phyloP scores from a whole-genome alignment of 352 stramenopile genomes.

The Elongisporangium senticosum region DNA sequence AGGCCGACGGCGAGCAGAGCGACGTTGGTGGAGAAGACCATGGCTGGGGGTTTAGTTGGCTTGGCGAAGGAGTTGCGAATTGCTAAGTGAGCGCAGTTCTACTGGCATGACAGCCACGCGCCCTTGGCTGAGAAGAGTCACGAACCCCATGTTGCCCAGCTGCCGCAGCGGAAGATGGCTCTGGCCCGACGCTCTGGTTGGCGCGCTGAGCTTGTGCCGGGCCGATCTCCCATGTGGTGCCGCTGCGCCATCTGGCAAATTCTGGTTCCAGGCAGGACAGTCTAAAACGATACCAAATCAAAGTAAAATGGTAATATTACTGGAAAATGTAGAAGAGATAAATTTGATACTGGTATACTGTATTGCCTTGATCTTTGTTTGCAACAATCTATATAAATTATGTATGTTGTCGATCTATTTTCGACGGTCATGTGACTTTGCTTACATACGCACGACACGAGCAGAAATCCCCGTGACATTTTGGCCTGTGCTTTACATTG shows the following conservation, averaged over 20 bases:
- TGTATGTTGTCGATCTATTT: too few relatives aligned
- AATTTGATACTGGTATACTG: too few relatives aligned
- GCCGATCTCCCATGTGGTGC: background rate
- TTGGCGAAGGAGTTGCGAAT: conserved; percentile 4
- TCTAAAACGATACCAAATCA: too few relatives aligned
- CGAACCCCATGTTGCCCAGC: background rate
- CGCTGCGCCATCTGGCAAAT: background rate
- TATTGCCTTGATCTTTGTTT: too few relatives aligned
- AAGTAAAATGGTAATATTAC: too few relatives aligned
- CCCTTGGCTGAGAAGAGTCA: background rate
- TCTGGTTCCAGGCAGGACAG: background rate
- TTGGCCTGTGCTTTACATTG: background rate
- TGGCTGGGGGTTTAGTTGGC: conserved; percentile 1
- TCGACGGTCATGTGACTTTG: too few relatives aligned
- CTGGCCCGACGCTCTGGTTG: background rate
- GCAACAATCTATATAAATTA: too few relatives aligned
- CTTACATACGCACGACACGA: too few relatives aligned
- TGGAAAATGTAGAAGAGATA: too few relatives aligned
- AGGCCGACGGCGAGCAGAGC: conserved; percentile 8
- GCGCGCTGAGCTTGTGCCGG: background rate
- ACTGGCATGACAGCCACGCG: background rate
- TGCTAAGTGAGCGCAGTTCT: conserved; percentile 3
- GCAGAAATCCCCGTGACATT: too few relatives aligned
- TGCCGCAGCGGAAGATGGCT: background rate
- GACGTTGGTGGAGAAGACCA: conserved; percentile 7